Evolutionary conservation across 148 eudicot genomes (phyloP), one percentile per base, ranked within the genome.

Genomic region (Spergularia bocconei): DNA sequence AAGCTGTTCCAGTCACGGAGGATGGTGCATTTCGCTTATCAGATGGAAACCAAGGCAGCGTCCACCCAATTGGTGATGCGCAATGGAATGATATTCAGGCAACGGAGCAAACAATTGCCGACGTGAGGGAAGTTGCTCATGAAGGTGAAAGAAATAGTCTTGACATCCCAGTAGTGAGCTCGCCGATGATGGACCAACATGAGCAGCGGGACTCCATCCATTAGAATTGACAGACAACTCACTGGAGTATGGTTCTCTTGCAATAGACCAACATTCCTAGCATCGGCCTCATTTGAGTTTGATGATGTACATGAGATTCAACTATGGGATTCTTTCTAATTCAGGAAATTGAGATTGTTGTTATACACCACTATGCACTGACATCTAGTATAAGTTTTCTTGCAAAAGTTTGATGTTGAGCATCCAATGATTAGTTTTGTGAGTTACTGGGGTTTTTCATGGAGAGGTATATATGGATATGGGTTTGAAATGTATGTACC

Each of bases 1-100:
- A 86, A 67, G 73, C 84, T 60, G 84, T 82, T 67, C 84, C 92
- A 25, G 86, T 84, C 16, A 83, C 91, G 20, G 89, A 84, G 36
- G 89, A 87, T 72, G 82, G 73, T 74, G 70, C 82, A 56, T 82
- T 79, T 50, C 80, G 75, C 57, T 77, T 81, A 52, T 39, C 82
- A 65, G 82, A 82, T 25, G 87, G 80, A 51, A 89, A 89, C 69
- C 90, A 83, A 79, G 65, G 78, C 13, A 80, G 77, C 61, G 79
- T 76, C 71, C 84, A 83, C 63, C 80, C 94, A 9, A 81, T 83
- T 67, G 84, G 81, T 47, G 91, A 90, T 72, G 84, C 85, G 76
- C 96, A 87, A 77, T 95, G 97, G 97, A 95, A 85, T 66, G 98
- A 95, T 77, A 95, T 92, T 78, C 89, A 88, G 77, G 85, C 97